Evolutionary conservation across 139 green algal genomes (phyloP).

Genomic region (Chlorella sp.): DNA sequence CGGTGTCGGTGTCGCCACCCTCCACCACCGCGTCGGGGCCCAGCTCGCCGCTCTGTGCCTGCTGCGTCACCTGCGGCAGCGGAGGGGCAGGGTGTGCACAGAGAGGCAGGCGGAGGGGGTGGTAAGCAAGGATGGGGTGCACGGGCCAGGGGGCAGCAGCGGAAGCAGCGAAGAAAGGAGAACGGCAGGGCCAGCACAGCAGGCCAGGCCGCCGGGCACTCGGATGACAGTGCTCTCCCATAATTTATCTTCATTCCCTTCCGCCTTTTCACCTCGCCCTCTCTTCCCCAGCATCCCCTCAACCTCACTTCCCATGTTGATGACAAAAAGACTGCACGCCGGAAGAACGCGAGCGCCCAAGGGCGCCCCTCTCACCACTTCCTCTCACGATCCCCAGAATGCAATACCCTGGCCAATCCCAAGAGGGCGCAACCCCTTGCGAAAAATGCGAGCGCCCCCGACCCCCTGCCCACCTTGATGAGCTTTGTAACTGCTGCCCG

Average conservation of each 20-base stretch:
- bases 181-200: no score
- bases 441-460: no score
- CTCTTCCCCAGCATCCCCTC: not conserved
- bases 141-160: not conserved
- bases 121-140: not conserved
- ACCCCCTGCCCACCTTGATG: conserved; percentile 57
- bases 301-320: no score
- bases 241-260: not conserved
- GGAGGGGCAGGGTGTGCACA: not conserved
- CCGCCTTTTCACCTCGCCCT: not conserved
- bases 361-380: no score
- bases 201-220: not conserved
- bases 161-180: not conserved
- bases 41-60: conserved; percentile 63
- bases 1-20: conserved; percentile 64
- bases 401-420: no score
- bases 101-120: not conserved
- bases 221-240: not conserved
- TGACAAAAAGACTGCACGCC: no score
- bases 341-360: no score
- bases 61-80: conserved; percentile 54
- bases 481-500: conserved; percentile 74
- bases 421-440: no score
- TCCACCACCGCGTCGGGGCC: conserved; percentile 64
- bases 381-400: no score